Evolutionary conservation across 257 asterid genomes (phyloP), one percentile per base, ranked within the genome.

Genomic region (Nicotiana otophora): DNA sequence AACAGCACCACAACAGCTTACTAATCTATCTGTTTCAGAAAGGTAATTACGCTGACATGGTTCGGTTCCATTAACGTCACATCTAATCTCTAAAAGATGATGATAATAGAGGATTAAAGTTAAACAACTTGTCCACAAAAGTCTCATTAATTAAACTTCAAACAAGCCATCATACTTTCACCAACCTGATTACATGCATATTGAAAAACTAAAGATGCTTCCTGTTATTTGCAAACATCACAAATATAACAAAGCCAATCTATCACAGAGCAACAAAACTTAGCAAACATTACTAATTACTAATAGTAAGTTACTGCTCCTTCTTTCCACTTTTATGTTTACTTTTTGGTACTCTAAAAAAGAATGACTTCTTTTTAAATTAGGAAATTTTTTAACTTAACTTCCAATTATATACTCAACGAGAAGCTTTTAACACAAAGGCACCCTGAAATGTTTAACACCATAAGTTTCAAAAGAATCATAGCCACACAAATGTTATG

Each of bases 11-110:
- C 78, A 68, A 85, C 39, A 83, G 48, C 51, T 64, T 48, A 83
- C 19, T 62, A 86, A 88, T 63, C 84, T 85, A 83, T 83, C 31
- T 63, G 83, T 86, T 80, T 42, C 70, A 75, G 82, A 80, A 74
- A 84, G 84, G 83, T 53, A 60, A 82, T 86, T 70, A 83, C 83
- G 80, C 83, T 58, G 68, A 75, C 86, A 84, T 12, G 36, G 55
- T 81, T 79, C 85, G 48, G 55, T 81, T 79, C 86, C 83, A 57
- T 61, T 64, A 72, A 42, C 77, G 55, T 68, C 88, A 83, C 74
- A 80, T 80, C 86, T 80, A 54, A 58, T 5, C 20, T 68, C 70
- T 46, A 60, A 79, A 78, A 77, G 76, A 64, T 23, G 67, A 53
- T 42, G 19, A 68, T 1, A 60, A 46, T 72, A 78, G 62, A 80